Evolutionary conservation across 2,329 filamentous ascomycete genomes (phyloP), one percentile per base, ranked within the genome.

Genomic region (Akanthomyces uredinophilus): DNA sequence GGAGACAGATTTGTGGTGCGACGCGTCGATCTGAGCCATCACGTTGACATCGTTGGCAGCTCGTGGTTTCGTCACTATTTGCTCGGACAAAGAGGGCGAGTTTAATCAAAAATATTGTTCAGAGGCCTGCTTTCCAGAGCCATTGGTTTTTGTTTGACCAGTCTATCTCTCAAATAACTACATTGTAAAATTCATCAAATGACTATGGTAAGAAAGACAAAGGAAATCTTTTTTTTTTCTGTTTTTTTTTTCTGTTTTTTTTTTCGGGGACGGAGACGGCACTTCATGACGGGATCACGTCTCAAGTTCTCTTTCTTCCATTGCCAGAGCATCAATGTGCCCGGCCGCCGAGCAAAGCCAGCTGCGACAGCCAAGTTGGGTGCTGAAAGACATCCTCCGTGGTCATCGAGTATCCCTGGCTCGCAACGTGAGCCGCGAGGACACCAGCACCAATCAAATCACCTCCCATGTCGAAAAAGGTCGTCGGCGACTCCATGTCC

Each of bases 311-410:
- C 24, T 54, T 13, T 11, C 14, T 37, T 32, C 11, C 14, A 55
- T n/a, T 11, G 24, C 8, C 18, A 3, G 3, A 4, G 1, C 37
- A 13, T 46, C n/a, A 58, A 39, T 58, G 55, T 3, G 44, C 55
- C 16, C 32, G 55, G 32, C 44, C 6, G 35, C 35, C 46, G 4
- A 58, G 55, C 22, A 58, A 50, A 1, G 55, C 55, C 14, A 58
- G 20, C 55, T 58, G 55, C 32, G 44, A 58, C 32, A 58, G 32
- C 55, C 55, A 58, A 41, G 44, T 58, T 8, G 44, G 55, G 49
- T 50, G 55, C 20, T 50, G 44, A 24, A 58, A 58, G 10, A 58
- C 55, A 58, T 58, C 32, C 18, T 58, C 55, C 1, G 44, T 58
- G 32, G 22, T 58, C 55, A 58, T 58, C 20, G 27, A 8, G 49